A percentile compares a stretch with the other conserved stretches of the same genome.
Evolutionary conservation across 2,329 filamentous ascomycete genomes (phyloP).

Genomic region (Allantophomopsis cytisporea): DNA sequence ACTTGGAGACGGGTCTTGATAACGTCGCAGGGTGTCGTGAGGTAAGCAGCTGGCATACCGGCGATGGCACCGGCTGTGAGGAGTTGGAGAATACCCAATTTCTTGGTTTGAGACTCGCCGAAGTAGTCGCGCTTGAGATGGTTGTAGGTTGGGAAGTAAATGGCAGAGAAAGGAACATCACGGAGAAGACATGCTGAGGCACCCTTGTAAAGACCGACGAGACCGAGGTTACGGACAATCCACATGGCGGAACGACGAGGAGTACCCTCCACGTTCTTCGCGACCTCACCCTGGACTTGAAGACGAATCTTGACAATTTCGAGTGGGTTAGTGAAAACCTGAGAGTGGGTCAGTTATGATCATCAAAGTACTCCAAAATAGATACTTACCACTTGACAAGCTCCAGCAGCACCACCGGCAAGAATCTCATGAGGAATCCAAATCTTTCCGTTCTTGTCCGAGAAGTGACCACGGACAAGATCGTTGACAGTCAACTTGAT

Average conservation of each 20-base stretch:
- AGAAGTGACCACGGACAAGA: conserved; percentile 65
- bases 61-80: conserved; percentile 90
- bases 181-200: conserved; percentile 87
- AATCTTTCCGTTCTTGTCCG: conserved; percentile 64
- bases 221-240: conserved; percentile 91
- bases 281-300: conserved; percentile 91
- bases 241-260: conserved; percentile 90
- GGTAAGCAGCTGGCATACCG: conserved; percentile 82
- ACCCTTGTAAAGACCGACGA: conserved; percentile 92
- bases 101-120: conserved; percentile 76
- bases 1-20: conserved; percentile 99
- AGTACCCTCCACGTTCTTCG: conserved; percentile 70
- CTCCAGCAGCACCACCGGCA: conserved; percentile 81
- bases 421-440: conserved; percentile 60
- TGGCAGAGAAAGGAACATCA: conserved; percentile 94
- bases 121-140: conserved; percentile 92
- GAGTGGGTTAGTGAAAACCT: conserved; percentile 95
- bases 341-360: conserved; percentile 1
- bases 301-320: conserved; percentile 99
- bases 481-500: conserved; percentile 99
- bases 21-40: conserved; percentile 95
- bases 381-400: conserved; percentile 79
- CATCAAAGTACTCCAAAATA: background rate
- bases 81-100: conserved; percentile 80
- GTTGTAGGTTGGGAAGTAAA: conserved; percentile 96